A percentile compares a stretch with the other conserved stretches of the same genome.
These are phyloP conservation scores for Pythium dissotocum DNA, from an alignment of 352 stramenopile species.

Conservation along the genomic window DNA sequence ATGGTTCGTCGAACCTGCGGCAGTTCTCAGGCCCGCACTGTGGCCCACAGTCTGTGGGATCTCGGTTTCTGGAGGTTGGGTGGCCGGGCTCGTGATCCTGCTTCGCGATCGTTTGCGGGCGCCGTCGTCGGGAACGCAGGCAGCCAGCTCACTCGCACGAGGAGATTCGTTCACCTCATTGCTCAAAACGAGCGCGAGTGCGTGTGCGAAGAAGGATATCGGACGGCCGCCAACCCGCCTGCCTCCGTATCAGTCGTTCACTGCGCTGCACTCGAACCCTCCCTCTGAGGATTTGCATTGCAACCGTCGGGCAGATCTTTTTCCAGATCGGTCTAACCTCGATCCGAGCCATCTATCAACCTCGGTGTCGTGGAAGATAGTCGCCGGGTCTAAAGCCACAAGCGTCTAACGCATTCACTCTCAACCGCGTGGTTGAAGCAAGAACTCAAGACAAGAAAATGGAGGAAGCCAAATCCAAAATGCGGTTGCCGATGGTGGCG, in stretches of 20 bases:
- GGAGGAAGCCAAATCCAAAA: background rate
- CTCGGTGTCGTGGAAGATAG: background rate
- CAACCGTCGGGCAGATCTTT: background rate
- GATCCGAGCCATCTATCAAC: background rate
- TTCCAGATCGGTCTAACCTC: background rate
- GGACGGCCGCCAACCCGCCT: background rate
- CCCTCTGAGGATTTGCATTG: background rate
- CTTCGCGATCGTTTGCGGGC: slow-evolving; percentile 3
- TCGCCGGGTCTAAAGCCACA: background rate
- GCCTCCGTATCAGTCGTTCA: background rate
- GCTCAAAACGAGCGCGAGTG: slow-evolving; percentile 21
- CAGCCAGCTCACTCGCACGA: background rate
- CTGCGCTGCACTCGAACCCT: background rate
- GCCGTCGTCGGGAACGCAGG: background rate
- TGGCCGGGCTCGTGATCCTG: background rate
- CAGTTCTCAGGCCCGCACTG: background rate
- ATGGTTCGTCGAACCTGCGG: background rate
- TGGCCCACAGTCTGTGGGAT: background rate
- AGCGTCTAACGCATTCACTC: slow-evolving; percentile 12
- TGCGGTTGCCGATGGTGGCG: slow-evolving; percentile 8
- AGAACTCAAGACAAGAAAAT: background rate
- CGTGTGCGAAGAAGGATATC: background rate
- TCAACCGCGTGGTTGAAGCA: background rate
- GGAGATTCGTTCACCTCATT: slow-evolving; percentile 10
- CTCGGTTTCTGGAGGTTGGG: slow-evolving; percentile 7